A percentile compares a stretch with the other conserved stretches of the same genome.
Conservation (phyloP, 345 rosid species). For the Camelina neglecta region DNA sequence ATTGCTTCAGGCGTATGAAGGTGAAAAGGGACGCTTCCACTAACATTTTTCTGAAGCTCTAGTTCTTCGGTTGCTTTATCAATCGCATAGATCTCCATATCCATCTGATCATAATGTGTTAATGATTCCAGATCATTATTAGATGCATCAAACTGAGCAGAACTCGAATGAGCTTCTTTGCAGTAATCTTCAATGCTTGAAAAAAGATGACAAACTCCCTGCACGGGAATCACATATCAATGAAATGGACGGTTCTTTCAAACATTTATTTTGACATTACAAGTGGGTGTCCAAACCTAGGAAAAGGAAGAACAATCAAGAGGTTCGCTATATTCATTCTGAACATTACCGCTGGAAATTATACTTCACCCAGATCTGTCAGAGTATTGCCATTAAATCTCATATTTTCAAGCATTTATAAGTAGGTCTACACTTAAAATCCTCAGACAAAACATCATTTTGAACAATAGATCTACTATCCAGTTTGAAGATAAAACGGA, state of each 20-base stretch:
- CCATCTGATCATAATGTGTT: constrained; percentile 84
- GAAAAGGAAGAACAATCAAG: constrained; percentile 19
- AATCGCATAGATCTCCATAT: constrained; percentile 74
- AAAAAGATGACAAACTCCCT: constrained; percentile 92
- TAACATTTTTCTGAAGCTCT: constrained; percentile 67
- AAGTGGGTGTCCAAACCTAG: background rate
- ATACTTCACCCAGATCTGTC: constrained; percentile 24
- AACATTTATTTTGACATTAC: background rate
- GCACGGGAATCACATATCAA: constrained; percentile 41
- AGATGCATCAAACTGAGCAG: constrained; percentile 61
- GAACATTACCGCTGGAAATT: constrained; percentile 1
- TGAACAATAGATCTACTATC: background rate
- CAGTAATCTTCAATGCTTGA: constrained; percentile 71
- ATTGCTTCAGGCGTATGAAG: constrained; percentile 74
- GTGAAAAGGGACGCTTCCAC: constrained; percentile 74
- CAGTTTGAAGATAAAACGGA: constrained; percentile 1
- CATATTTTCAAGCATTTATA: background rate
- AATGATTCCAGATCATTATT: constrained; percentile 55
- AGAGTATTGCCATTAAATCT: constrained; percentile 10
- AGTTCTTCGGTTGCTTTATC: constrained; percentile 73
- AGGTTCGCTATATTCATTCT: constrained; percentile 17
- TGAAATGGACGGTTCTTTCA: constrained; percentile 7
- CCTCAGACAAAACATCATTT: too few relatives aligned
- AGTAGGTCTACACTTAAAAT: background rate
- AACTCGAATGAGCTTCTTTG: constrained; percentile 69